Conservation (phyloP, 768 basidiomycete species). For the Lactarius evosmus region DNA sequence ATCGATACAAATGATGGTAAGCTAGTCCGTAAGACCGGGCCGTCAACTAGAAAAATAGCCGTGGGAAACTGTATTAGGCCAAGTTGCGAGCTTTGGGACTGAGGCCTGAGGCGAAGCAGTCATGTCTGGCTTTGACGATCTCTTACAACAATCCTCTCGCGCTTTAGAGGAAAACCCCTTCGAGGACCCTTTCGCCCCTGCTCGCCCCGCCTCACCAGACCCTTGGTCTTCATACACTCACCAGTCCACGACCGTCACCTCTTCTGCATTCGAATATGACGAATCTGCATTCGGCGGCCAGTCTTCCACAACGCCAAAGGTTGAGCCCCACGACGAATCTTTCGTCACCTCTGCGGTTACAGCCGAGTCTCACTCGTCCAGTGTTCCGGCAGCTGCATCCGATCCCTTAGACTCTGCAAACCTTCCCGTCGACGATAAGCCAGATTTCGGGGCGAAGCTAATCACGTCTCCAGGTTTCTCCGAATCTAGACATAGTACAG, state of each 20-base stretch:
- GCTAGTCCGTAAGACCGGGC: no score
- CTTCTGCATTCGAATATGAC: conserved; percentile 25
- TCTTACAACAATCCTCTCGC: conserved; percentile 29
- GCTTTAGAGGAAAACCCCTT: conserved; percentile 33
- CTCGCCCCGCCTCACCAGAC: conserved; percentile 31
- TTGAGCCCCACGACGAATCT: not conserved
- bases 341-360: not conserved
- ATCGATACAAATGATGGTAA: no score
- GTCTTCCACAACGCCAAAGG: conserved; percentile 9
- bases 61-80: not conserved
- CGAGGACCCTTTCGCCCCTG: conserved; percentile 32
- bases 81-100: not conserved
- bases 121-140: conserved; percentile 33
- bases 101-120: not conserved
- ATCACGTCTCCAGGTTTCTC: conserved; percentile 35
- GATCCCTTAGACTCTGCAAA: conserved; percentile 46
- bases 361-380: conserved; percentile 2
- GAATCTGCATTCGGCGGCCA: conserved; percentile 18
- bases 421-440: conserved; percentile 28
- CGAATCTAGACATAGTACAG: conserved; percentile 55
- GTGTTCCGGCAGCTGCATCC: not conserved
- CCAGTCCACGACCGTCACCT: not conserved
- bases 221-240: conserved; percentile 30
- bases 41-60: not conserved
- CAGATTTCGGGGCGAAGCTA: conserved; percentile 23